Evolutionary conservation across 768 basidiomycete genomes (phyloP).

Genomic region (Naematelia encephala): DNA sequence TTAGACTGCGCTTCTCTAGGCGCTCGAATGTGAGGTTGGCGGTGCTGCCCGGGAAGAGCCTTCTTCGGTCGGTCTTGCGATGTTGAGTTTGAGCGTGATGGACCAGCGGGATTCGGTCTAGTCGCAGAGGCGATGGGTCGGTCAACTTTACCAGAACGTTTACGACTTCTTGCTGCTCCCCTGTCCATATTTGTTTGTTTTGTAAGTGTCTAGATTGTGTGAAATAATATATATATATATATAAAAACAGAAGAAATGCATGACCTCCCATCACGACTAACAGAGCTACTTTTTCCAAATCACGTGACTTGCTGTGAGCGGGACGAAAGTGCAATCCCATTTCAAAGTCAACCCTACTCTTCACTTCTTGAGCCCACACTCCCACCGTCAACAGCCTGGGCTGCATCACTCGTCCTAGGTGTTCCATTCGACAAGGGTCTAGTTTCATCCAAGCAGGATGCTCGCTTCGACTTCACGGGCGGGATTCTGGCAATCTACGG

Average conservation of each 20-base stretch:
- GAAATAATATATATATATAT: too few relatives aligned
- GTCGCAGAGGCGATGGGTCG: neutral
- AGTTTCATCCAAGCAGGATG: neutral
- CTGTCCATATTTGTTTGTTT: conserved; percentile 32
- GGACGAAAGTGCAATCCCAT: neutral
- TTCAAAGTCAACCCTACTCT: neutral
- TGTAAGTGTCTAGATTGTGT: neutral
- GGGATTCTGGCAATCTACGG: neutral
- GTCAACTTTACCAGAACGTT: conserved; percentile 14
- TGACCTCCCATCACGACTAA: neutral
- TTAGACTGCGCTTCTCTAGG: neutral
- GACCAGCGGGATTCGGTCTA: neutral
- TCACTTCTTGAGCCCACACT: too few relatives aligned
- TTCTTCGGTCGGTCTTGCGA: neutral
- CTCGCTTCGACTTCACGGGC: neutral
- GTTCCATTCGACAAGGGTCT: too few relatives aligned
- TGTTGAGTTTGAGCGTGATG: neutral
- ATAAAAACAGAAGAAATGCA: too few relatives aligned
- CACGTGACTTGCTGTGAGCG: conserved; percentile 1
- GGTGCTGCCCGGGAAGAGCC: neutral
- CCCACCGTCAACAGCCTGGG: too few relatives aligned
- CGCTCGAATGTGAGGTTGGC: neutral
- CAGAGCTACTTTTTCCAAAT: neutral
- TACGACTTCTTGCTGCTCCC: conserved; percentile 41
- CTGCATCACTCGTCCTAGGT: too few relatives aligned